phyloP scores from a whole-genome alignment of 352 stramenopile genomes.

The Phytophthora gonapodyides region DNA sequence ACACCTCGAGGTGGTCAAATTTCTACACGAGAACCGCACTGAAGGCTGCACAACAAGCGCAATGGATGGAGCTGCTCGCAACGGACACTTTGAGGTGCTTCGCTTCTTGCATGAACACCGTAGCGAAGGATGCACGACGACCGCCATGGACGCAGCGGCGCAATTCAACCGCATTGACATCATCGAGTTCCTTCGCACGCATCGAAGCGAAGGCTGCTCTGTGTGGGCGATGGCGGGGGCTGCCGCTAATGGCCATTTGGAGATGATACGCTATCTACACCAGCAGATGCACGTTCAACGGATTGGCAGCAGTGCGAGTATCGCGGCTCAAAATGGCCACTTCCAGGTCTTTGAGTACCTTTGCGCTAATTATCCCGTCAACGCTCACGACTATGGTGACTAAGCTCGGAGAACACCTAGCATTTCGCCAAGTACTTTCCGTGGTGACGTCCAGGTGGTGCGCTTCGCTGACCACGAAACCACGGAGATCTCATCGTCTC shows the following conservation, averaged over 20 bases:
- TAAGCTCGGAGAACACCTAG: not conserved
- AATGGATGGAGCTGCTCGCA: conserved; percentile 21
- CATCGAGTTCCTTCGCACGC: conserved; percentile 14
- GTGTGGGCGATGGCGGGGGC: conserved; percentile 24
- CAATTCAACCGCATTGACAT: conserved; percentile 22
- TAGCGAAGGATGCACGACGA: conserved; percentile 23
- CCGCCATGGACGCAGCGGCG: conserved; percentile 20
- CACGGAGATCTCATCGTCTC: too few relatives aligned
- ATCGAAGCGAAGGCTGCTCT: conserved; percentile 23
- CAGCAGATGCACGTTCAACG: conserved; percentile 16
- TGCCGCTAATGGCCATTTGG: conserved; percentile 20
- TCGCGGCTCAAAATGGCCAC: conserved; percentile 21
- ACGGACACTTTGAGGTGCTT: conserved; percentile 21
- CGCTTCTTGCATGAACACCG: conserved; percentile 21
- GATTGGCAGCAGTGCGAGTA: conserved; percentile 23
- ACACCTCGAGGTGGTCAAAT: conserved; percentile 20
- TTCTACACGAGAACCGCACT: conserved; percentile 19
- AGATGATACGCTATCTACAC: conserved; percentile 26
- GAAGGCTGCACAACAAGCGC: conserved; percentile 20
- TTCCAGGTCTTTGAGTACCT: conserved; percentile 26
- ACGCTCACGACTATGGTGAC: conserved; percentile 14
- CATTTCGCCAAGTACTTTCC: not conserved
- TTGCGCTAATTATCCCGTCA: conserved; percentile 18
- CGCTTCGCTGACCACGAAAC: not conserved
- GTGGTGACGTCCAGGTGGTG: too few relatives aligned